Evolutionary conservation across 805 yeast species (phyloP), one percentile per base, ranked within the genome.

Genomic region (Starmerella ratchasimensis): DNA sequence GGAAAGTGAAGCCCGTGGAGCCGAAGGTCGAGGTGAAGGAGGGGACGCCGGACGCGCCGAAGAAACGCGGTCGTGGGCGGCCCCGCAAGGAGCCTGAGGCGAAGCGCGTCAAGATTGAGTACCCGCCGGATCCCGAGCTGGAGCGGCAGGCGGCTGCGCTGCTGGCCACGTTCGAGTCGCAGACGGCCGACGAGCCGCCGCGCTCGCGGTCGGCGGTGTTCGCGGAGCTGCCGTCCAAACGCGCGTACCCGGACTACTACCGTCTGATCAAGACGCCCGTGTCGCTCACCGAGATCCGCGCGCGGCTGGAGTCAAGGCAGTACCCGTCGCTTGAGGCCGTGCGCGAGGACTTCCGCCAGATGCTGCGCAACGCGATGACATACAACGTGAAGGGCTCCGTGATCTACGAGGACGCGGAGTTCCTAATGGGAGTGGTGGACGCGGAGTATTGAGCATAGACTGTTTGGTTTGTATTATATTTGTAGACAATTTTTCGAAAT

Each of bases 171-270:
- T 20, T 50, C 15, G 30, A 29, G 23, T 29, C 21, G n/a, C 50
- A 38, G 24, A 34, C 42, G 5, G 46, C 45, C 2, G 44, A 40
- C 10, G 47, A 48, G n/a, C 52, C 50, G 11, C 46, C 48, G 9
- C 43, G 50, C 21, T 41, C 47, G 20, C 37, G 49, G 10, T 45
- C 50, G 6, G 75, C 66, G 27, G 61, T 75, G 24, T 86, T 86
- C 60, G 54, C 73, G 50, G 71, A 67, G 32, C 62, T 79, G 36
- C 97, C 97, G 3, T 69, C 86, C 0, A 69, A 70, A 45, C 70
- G 71, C 55, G 54, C 73, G 37, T 88, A 83, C 56, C 90, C 95
- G 0, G 96, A 88, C 58, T 88, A 88, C 56, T 88, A 78, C 62
- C 39, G 66, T 49, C 53, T 77, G 23, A 76, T 80, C 50, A 58